Evolutionary conservation across 805 yeast genomes (phyloP).

Genomic region (Komagataella kurtzmanii): DNA sequence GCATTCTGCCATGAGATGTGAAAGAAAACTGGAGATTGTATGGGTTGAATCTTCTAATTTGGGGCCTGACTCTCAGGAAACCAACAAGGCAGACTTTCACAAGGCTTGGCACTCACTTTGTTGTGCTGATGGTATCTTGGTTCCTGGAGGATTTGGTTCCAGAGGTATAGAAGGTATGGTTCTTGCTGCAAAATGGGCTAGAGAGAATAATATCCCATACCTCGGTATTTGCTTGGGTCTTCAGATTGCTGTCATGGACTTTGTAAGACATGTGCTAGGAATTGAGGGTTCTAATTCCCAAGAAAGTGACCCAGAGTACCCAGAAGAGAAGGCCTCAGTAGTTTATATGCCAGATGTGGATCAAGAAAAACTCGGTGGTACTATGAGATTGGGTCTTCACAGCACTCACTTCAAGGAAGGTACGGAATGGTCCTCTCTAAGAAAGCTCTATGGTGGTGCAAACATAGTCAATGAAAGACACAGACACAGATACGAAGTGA

Average conservation of each 20-base stretch:
- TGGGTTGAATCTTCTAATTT: constrained; percentile 95
- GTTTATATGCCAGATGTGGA: constrained; percentile 98
- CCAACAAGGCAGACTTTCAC: constrained; percentile 68
- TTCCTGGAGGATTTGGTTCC: constrained; percentile 96
- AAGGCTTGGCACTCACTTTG: constrained; percentile 92
- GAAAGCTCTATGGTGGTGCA: constrained; percentile 65
- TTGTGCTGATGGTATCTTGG: constrained; percentile 90
- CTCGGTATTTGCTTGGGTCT: constrained; percentile 96
- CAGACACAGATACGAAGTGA: constrained; percentile 96
- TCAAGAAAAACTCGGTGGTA: constrained; percentile 92
- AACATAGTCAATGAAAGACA: constrained; percentile 80
- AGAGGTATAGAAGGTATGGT: constrained; percentile 99
- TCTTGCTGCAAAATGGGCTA: constrained; percentile 95
- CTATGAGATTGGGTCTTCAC: constrained; percentile 96
- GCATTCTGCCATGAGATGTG: constrained; percentile 86
- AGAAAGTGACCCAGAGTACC: constrained; percentile 60
- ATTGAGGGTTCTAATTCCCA: constrained; percentile 57
- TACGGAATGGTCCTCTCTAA: constrained; percentile 55
- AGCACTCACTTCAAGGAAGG: constrained; percentile 67
- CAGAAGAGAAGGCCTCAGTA: constrained; percentile 59
- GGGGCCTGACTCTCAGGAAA: constrained; percentile 55
- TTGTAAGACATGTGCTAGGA: constrained; percentile 69
- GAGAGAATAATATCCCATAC: constrained; percentile 88
- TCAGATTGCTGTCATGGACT: constrained; percentile 94
- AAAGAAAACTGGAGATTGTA: constrained; percentile 69